Evolutionary conservation across 495 filamentous ascomycete species (phyloP).

Genomic region (Apiosordaria backusii): DNA sequence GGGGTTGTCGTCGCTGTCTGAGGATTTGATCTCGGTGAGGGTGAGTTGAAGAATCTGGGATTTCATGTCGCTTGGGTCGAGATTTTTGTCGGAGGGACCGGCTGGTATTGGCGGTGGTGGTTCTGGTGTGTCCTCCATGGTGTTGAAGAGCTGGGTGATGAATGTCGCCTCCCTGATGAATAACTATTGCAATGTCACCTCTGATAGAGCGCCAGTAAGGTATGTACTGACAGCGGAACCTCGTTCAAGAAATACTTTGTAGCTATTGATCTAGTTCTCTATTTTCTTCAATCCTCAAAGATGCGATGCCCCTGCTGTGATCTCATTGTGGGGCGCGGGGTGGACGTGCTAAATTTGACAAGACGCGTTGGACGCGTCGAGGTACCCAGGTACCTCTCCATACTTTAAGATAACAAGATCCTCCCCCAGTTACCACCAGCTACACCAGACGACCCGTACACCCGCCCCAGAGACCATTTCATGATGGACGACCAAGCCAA

Average conservation of each 20-base stretch:
- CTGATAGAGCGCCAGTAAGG: no score
- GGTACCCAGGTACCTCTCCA: not conserved
- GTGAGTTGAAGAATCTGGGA: constrained; percentile 46
- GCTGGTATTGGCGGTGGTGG: not conserved
- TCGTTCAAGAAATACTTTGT: no score
- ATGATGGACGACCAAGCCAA: constrained; percentile 44
- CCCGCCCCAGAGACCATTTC: not conserved
- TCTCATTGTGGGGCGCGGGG: not conserved
- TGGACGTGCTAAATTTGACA: not conserved
- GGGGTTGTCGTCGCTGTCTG: constrained; percentile 26
- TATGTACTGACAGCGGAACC: no score
- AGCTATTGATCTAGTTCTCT: no score
- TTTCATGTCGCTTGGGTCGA: constrained; percentile 33
- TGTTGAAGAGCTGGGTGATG: no score
- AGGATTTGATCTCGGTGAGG: constrained; percentile 42
- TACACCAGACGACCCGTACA: not conserved
- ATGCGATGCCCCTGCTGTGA: not conserved
- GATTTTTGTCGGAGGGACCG: constrained; percentile 17
- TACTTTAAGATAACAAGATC: not conserved
- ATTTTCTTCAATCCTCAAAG: not conserved
- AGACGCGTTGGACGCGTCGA: constrained; percentile 7
- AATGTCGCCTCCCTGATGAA: no score
- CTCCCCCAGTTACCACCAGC: not conserved
- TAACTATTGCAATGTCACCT: no score
- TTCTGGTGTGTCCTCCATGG: not conserved